A percentile compares a stretch with the other conserved stretches of the same genome.
These are phyloP conservation scores for Globisporangium cederbergense DNA, from an alignment of 352 stramenopile genomes.

Conservation along the genomic window DNA sequence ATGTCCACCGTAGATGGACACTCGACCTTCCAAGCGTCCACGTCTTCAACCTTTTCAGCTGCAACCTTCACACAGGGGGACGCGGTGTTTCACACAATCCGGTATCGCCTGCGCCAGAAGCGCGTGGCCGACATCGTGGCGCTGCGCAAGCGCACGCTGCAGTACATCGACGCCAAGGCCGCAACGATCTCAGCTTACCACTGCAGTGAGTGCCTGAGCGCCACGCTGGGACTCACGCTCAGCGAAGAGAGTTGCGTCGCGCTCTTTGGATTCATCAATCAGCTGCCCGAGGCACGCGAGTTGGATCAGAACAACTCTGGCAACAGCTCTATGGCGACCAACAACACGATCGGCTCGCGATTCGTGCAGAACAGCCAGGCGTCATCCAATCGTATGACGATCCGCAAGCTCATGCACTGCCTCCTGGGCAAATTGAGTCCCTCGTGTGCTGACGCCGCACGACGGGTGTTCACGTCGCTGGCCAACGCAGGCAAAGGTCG, in stretches of 20 bases:
- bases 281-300: conserved; percentile 19
- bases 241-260: conserved; percentile 42
- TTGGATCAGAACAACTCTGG: conserved; percentile 7
- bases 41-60: neutral
- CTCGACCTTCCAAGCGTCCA: neutral
- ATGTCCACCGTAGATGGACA: conserved; percentile 10
- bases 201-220: conserved; percentile 38
- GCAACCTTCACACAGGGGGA: conserved; percentile 28
- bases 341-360: conserved; percentile 26
- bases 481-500: conserved; percentile 46
- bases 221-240: conserved; percentile 34
- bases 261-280: conserved; percentile 45
- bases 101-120: conserved; percentile 41
- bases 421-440: conserved; percentile 42
- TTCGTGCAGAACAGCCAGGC: conserved; percentile 35
- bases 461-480: conserved; percentile 43
- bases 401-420: conserved; percentile 37
- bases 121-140: conserved; percentile 43
- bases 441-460: conserved; percentile 27
- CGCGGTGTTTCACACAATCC: conserved; percentile 37
- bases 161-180: conserved; percentile 57
- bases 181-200: conserved; percentile 38
- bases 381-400: conserved; percentile 22
- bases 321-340: neutral
- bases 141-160: conserved; percentile 38